A percentile compares a stretch with the other conserved stretches of the same genome.
phyloP scores from a whole-genome alignment of 495 filamentous ascomycete species.

The Achaetomiella virescens region DNA sequence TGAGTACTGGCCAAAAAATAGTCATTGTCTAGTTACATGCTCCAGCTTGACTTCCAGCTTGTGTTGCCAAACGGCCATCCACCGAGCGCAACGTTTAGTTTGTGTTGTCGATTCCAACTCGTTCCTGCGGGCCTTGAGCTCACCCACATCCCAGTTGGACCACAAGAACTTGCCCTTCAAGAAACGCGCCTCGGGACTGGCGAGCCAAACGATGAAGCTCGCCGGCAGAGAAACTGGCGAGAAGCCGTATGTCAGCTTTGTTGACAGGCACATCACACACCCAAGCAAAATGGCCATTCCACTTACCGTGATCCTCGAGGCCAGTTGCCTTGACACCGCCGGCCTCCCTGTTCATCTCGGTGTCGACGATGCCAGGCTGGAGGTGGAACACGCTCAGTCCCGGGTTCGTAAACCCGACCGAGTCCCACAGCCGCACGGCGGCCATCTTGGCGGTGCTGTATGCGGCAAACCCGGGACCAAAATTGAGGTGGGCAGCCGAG shows the following conservation, averaged over 20 bases:
- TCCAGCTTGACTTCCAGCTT: neutral
- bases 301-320: neutral
- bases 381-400: constrained; percentile 3
- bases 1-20: too few relatives aligned
- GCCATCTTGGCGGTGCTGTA: constrained; percentile 1
- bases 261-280: neutral
- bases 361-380: constrained; percentile 5
- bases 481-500: neutral
- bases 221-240: constrained; percentile 34
- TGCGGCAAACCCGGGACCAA: neutral
- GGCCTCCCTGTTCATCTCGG: neutral
- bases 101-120: constrained; percentile 1
- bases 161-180: constrained; percentile 45
- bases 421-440: neutral
- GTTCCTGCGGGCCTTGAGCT: constrained; percentile 25
- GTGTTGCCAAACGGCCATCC: neutral
- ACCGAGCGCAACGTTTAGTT: neutral
- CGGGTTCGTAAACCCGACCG: neutral
- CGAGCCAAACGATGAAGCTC: constrained; percentile 43
- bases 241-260: neutral
- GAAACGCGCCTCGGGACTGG: constrained; percentile 40
- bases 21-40: too few relatives aligned
- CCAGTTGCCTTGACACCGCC: neutral
- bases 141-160: constrained; percentile 48
- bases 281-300: neutral